Base-by-base conservation (phyloP, 805 yeast species). In the Kluyveromyces starmeri region DNA sequence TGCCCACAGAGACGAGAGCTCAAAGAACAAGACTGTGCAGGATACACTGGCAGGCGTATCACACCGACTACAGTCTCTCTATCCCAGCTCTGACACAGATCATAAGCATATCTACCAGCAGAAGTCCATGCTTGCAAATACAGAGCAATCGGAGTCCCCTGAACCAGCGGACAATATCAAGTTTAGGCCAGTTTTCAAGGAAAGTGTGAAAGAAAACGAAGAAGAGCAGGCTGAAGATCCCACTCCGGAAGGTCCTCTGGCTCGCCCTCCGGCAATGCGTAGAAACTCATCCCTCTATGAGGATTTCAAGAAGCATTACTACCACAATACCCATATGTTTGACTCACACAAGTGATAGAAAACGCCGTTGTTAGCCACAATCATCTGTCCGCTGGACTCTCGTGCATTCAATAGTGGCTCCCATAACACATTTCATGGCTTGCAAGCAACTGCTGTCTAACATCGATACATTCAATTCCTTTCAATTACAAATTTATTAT, bases 271-370 rank as follows among this genome's bases (percentile, higher is more conserved):
- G 17, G 21, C 42, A 26, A 27, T 31, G 9, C 38, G 41, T 14
- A 45, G 58, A 27, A 45, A 39, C 28, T 47, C 55, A 4, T 52
- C 58, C 9, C 49, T 55, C 13, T 38, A 45, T 29, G 61, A 55
- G 32, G 61, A 55, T 32, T 54, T 43, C 40, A 55, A 54, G 38
- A 54, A 53, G 35, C 58, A 53, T 36, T 30, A 48, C 33, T 53
- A 56, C 35, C 45, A 53, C 27, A 37, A 48, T 14, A 29, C 50
- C 24, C 52, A 51, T 33, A 40, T 53, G 44, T 55, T 55, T 31
- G 48, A 45, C 18, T 27, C 30, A 13, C 33, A 21, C 6, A 20
- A 30, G 22, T 30, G n/a, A 20, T 8, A 20, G 23, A 20, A 20
- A n/a, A n/a, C n/a, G n/a, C n/a, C n/a, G n/a, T n/a, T n/a, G n/a